Evolutionary conservation across 208 protist species (phyloP).

Genomic region (Trypanosoma scelopori): DNA sequence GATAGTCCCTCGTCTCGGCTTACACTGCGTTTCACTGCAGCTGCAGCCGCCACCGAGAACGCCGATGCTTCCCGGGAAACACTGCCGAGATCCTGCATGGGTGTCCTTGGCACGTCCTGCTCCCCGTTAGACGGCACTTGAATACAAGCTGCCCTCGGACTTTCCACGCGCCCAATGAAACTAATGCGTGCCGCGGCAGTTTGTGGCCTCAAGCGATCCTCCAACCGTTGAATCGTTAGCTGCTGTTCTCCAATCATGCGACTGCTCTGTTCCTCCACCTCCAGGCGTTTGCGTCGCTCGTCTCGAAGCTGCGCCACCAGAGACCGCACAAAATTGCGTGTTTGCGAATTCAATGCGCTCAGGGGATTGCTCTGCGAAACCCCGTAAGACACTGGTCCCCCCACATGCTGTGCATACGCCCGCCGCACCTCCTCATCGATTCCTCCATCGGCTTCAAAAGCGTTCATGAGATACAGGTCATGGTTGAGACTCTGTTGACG

Average conservation of each 20-base stretch:
- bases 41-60: neutral
- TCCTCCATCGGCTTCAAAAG: slow-evolving; percentile 18
- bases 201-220: slow-evolving; percentile 28
- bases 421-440: slow-evolving; percentile 27
- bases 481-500: slow-evolving; percentile 38
- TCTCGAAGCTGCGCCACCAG: slow-evolving; percentile 47
- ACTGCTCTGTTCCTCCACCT: slow-evolving; percentile 46
- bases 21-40: neutral
- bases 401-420: slow-evolving; percentile 25
- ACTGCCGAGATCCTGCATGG: neutral
- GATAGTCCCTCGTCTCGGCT: neutral
- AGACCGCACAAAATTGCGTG: slow-evolving; percentile 38
- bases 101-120: neutral
- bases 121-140: neutral
- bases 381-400: neutral
- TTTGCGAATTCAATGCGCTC: slow-evolving; percentile 25
- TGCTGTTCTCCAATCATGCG: slow-evolving; percentile 40
- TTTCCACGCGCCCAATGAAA: slow-evolving; percentile 14
- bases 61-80: neutral
- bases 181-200: neutral
- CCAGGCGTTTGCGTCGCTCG: slow-evolving; percentile 30
- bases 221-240: slow-evolving; percentile 31
- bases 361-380: slow-evolving; percentile 5
- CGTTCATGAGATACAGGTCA: slow-evolving; percentile 21
- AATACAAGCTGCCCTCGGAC: neutral